Conservation (phyloP, 208 protist species). For the Leishmania arabica region DNA sequence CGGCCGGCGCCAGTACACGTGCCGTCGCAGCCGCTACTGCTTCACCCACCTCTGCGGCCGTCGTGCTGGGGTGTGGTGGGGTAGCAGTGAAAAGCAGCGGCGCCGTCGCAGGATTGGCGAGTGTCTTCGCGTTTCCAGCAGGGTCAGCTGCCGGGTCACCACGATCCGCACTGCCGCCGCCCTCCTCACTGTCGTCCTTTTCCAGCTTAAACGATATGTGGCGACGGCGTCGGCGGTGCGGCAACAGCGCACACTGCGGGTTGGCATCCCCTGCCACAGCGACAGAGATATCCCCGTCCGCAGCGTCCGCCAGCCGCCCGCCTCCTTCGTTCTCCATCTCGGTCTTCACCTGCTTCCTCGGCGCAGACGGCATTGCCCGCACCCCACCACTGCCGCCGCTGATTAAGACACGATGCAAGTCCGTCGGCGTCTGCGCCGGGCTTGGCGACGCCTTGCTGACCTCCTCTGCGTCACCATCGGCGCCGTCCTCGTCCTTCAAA, state of each 20-base stretch:
- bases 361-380: background rate
- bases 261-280: background rate
- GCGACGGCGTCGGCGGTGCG: conserved; percentile 8
- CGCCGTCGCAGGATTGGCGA: background rate
- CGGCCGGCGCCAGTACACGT: conserved; percentile 12
- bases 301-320: background rate
- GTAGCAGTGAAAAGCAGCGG: background rate
- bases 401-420: background rate
- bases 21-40: background rate
- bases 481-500: background rate
- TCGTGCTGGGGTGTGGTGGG: background rate
- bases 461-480: no score
- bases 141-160: background rate
- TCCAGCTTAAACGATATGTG: conserved; percentile 35
- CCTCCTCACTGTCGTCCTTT: background rate
- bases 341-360: background rate
- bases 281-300: background rate
- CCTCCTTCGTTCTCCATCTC: background rate
- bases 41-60: background rate
- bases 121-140: background rate
- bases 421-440: background rate
- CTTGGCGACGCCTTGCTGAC: background rate
- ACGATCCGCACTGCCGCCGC: no score
- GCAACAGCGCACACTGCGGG: background rate
- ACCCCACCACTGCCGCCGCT: background rate